Evolutionary conservation across 176 grass and related monocot genomes (phyloP).

Genomic region (Hyparrhenia diplandra): DNA sequence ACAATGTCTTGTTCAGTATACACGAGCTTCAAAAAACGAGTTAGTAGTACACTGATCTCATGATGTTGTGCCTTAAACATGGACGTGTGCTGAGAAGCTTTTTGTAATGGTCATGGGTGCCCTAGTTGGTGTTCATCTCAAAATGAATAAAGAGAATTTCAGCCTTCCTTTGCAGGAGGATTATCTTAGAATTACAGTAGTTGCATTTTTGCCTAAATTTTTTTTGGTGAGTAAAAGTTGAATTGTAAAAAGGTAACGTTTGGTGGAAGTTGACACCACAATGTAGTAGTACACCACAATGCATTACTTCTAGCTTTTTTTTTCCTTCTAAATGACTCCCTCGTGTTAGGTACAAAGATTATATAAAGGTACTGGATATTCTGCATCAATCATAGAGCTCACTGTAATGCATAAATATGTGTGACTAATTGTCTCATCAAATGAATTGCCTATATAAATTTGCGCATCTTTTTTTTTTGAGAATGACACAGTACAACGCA

Average conservation of each 20-base stretch:
- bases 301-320: no score
- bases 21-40: not conserved
- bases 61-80: not conserved
- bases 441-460: not conserved
- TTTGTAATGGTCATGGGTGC: not conserved
- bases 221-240: no score
- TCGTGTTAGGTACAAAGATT: not conserved
- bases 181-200: no score
- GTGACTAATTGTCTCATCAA: not conserved
- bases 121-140: not conserved
- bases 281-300: no score
- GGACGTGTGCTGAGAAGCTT: not conserved
- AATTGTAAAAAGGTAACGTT: no score
- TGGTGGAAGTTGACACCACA: no score
- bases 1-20: not conserved
- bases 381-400: not conserved
- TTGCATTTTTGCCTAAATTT: no score
- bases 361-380: not conserved
- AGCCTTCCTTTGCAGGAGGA: no score
- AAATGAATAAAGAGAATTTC: not conserved
- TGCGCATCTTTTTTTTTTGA: no score
- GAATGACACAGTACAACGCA: no score
- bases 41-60: not conserved
- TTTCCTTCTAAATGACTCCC: no score
- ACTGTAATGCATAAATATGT: not conserved